Conservation (phyloP, 768 basidiomycete genomes). For the Pulveroboletus frians region DNA sequence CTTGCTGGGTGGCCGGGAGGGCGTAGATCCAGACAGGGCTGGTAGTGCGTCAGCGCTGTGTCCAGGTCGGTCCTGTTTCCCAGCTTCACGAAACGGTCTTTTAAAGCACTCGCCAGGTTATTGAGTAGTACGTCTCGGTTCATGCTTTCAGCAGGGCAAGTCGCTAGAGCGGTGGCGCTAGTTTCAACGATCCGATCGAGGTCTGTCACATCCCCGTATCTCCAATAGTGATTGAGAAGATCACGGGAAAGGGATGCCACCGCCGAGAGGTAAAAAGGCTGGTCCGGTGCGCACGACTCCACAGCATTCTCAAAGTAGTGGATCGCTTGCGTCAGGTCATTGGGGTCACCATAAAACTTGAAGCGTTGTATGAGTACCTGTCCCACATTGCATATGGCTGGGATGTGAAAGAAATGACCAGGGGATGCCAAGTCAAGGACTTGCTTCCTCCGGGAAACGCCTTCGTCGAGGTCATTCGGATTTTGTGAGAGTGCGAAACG, state of each 20-base stretch:
- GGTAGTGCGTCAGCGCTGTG: conserved; percentile 9
- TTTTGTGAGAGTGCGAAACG: conserved; percentile 23
- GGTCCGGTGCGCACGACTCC: conserved; percentile 7
- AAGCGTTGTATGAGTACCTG: conserved; percentile 18
- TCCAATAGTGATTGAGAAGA: conserved; percentile 18
- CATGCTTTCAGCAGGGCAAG: conserved; percentile 1
- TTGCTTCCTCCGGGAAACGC: conserved; percentile 13
- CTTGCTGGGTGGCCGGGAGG: conserved; percentile 17
- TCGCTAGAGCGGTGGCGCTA: conserved; percentile 4
- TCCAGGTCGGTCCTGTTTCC: conserved; percentile 18
- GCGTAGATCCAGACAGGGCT: conserved; percentile 19
- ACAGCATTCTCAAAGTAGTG: conserved; percentile 10
- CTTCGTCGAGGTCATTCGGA: conserved; percentile 23
- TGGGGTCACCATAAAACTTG: conserved; percentile 12
- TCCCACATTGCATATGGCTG: conserved; percentile 16
- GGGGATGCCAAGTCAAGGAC: conserved; percentile 20
- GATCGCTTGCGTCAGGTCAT: conserved; percentile 22
- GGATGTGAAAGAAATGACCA: conserved; percentile 15
- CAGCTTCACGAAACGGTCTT: conserved; percentile 11
- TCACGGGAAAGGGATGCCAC: conserved; percentile 14
- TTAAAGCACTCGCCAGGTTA: conserved; percentile 16
- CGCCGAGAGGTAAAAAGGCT: conserved; percentile 12
- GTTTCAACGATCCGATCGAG: conserved; percentile 16
- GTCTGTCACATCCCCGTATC: conserved; percentile 17
- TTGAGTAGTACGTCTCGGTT: conserved; percentile 21